Conservation (phyloP, 176 grass and related monocot genomes). For the Olyra latifolia region DNA sequence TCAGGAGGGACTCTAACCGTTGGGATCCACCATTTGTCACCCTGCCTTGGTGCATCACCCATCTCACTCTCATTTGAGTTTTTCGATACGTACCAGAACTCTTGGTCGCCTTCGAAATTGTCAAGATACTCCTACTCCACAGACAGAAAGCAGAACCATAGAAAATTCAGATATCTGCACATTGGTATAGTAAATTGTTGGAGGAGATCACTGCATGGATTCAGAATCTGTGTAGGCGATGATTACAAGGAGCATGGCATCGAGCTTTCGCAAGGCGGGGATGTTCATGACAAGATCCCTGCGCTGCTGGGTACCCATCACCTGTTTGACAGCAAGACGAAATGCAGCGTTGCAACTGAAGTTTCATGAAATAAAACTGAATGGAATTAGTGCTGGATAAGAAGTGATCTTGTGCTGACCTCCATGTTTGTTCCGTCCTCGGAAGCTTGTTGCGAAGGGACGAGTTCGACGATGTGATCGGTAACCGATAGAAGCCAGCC, state of each 20-base stretch:
- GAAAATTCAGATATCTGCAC: background rate
- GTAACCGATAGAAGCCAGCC: constrained; percentile 75
- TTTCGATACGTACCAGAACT: constrained; percentile 70
- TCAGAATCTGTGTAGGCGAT: background rate
- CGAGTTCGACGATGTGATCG: constrained; percentile 81
- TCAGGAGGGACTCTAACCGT: constrained; percentile 62
- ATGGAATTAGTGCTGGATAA: background rate
- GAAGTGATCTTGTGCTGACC: constrained; percentile 29
- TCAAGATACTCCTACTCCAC: constrained; percentile 65
- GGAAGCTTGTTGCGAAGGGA: constrained; percentile 58
- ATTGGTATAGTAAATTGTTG: background rate
- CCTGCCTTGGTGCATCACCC: constrained; percentile 28
- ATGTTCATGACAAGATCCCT: constrained; percentile 79
- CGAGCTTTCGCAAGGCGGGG: constrained; percentile 77
- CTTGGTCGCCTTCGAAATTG: constrained; percentile 48
- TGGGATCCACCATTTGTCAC: constrained; percentile 84
- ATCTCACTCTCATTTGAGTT: constrained; percentile 28
- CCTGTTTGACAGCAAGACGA: constrained; percentile 32
- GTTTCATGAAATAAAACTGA: background rate
- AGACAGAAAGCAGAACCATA: background rate
- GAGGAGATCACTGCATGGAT: background rate
- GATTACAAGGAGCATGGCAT: constrained; percentile 81
- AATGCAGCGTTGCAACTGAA: background rate
- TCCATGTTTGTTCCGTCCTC: constrained; percentile 67
- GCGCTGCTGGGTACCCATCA: constrained; percentile 82